Evolutionary conservation across 2,329 filamentous ascomycete species (phyloP).

Genomic region (Trichothecium sympodiale): DNA sequence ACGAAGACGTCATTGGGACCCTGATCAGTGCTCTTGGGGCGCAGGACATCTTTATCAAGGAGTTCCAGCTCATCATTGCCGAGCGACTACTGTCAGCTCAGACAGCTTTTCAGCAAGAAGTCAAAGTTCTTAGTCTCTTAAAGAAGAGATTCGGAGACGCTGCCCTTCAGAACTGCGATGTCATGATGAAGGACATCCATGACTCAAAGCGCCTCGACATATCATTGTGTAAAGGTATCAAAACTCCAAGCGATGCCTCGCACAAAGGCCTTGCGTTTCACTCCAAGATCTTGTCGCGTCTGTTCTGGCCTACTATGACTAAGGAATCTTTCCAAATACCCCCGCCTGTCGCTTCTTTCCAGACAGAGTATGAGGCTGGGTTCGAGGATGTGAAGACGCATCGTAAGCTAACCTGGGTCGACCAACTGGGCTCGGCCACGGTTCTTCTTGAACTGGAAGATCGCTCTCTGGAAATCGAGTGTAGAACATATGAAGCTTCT

Average conservation of each 20-base stretch:
- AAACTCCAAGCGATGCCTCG: conserved; percentile 6
- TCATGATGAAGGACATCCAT: conserved; percentile 90
- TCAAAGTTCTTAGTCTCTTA: conserved; percentile 73
- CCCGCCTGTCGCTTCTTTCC: conserved; percentile 42
- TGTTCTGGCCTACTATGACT: conserved; percentile 84
- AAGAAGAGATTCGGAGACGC: conserved; percentile 82
- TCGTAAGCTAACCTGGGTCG: conserved; percentile 81
- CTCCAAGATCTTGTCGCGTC: conserved; percentile 77
- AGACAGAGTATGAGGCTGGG: conserved; percentile 59
- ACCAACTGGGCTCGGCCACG: conserved; percentile 67
- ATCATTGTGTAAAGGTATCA: conserved; percentile 42
- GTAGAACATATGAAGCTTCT: conserved; percentile 75
- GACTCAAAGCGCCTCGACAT: conserved; percentile 69
- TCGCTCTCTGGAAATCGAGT: conserved; percentile 59
- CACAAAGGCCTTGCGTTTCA: conserved; percentile 39
- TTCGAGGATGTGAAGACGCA: conserved; percentile 75
- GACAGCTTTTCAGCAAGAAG: conserved; percentile 63
- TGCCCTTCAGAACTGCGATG: conserved; percentile 83
- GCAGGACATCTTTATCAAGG: conserved; percentile 86
- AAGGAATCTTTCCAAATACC: conserved; percentile 60
- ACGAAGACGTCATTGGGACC: conserved; percentile 84
- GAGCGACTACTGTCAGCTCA: conserved; percentile 64
- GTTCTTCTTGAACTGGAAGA: conserved; percentile 79
- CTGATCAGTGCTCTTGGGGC: conserved; percentile 80
- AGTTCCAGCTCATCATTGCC: conserved; percentile 81